These are phyloP conservation scores for Fomitopsis pinicola DNA, from an alignment of 1,284 basidiomycete genomes.

Conservation along the genomic window DNA sequence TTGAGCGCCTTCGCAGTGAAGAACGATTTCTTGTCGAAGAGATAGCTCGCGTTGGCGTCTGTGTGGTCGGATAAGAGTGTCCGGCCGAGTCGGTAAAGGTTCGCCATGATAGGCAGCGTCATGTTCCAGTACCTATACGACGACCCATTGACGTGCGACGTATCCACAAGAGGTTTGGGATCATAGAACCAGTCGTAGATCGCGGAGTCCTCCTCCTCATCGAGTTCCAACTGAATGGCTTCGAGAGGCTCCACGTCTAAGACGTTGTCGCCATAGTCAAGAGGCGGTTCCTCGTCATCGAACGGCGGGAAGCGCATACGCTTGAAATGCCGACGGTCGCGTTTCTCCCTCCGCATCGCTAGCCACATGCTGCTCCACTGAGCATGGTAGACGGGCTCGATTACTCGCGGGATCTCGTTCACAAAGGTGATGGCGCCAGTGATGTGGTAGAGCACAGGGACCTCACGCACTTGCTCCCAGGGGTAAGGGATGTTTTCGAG, in stretches of 20 bases:
- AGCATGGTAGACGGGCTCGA: slow-evolving; percentile 97
- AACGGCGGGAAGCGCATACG: slow-evolving; percentile 99
- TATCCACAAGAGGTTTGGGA: slow-evolving; percentile 90
- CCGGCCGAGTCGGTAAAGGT: slow-evolving; percentile 92
- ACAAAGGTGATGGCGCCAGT: slow-evolving; percentile 99
- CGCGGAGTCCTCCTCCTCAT: slow-evolving; percentile 90
- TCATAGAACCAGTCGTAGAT: slow-evolving; percentile 99
- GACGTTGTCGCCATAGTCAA: slow-evolving; percentile 98
- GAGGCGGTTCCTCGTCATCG: slow-evolving; percentile 97
- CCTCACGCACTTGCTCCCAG: slow-evolving; percentile 99
- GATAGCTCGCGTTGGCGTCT: slow-evolving; percentile 85
- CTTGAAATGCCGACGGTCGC: slow-evolving; percentile 98
- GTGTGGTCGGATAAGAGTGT: slow-evolving; percentile 92
- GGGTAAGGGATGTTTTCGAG: slow-evolving; percentile 99
- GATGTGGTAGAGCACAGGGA: slow-evolving; percentile 95
- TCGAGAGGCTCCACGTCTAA: slow-evolving; percentile 98
- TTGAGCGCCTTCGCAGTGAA: slow-evolving; percentile 98
- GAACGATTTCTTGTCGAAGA: slow-evolving; percentile 98
- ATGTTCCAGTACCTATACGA: slow-evolving; percentile 95
- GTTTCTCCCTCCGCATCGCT: slow-evolving; percentile 98
- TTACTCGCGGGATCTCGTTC: slow-evolving; percentile 95
- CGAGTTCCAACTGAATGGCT: slow-evolving; percentile 96
- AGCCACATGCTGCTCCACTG: slow-evolving; percentile 99
- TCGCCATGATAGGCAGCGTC: slow-evolving; percentile 92
- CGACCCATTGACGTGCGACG: slow-evolving; percentile 84